Percentiles rank a stretch among this genome's conserved stretches.
These are phyloP conservation scores for Holtermanniella nyarrowii DNA, from an alignment of 768 basidiomycete species.

Conservation along the genomic window DNA sequence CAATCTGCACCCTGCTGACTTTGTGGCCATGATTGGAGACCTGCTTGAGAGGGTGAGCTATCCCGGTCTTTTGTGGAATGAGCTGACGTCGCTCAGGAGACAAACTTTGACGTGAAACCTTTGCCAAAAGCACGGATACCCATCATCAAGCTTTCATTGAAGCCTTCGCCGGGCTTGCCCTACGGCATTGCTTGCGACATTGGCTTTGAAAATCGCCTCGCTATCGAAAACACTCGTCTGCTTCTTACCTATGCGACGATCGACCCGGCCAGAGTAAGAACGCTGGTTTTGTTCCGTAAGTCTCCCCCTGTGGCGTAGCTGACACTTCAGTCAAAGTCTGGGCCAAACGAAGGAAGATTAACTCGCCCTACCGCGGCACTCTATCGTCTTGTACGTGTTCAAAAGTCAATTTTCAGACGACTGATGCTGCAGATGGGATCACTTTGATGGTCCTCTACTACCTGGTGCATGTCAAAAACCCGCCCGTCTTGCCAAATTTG, in stretches of 20 bases:
- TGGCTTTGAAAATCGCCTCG: conserved; percentile 93
- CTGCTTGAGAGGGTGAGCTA: conserved; percentile 71
- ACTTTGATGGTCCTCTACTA: conserved; percentile 97
- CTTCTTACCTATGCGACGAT: conserved; percentile 96
- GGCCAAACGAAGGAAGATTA: conserved; percentile 97
- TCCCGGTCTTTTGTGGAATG: background rate
- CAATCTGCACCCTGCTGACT: conserved; percentile 64
- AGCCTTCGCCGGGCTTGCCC: conserved; percentile 46
- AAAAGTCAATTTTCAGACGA: background rate
- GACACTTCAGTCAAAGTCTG: conserved; percentile 78
- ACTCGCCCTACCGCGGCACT: conserved; percentile 94
- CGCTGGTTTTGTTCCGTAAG: conserved; percentile 92
- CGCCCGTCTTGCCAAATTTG: conserved; percentile 88
- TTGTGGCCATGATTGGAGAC: conserved; percentile 88
- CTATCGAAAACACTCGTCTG: conserved; percentile 90
- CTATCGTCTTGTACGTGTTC: conserved; percentile 59
- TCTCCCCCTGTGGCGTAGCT: conserved; percentile 22
- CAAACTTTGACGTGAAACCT: conserved; percentile 52
- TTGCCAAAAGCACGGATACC: conserved; percentile 95
- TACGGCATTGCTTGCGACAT: conserved; percentile 88
- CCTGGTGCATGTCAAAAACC: conserved; percentile 93
- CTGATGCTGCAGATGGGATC: conserved; percentile 55
- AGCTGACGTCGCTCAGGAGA: conserved; percentile 21
- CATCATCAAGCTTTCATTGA: conserved; percentile 90
- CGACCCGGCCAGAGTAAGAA: conserved; percentile 85